These are phyloP conservation scores for Anisodus acutangulus DNA, from an alignment of 257 asterid species.

Conservation along the genomic window DNA sequence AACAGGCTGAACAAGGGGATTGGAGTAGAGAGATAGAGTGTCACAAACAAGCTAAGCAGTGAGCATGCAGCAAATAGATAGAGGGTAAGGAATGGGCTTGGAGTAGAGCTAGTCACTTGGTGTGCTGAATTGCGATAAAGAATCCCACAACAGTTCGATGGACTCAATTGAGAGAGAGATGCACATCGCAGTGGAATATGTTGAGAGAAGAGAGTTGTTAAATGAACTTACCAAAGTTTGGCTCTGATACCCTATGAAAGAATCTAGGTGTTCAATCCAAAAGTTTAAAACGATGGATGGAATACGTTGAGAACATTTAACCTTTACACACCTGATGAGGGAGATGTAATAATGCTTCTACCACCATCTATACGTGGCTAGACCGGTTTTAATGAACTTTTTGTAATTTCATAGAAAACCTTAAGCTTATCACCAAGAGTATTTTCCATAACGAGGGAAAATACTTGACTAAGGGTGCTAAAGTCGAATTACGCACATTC, in stretches of 20 bases:
- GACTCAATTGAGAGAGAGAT: neutral
- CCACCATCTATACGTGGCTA: neutral
- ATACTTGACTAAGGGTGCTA: neutral
- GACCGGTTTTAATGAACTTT: neutral
- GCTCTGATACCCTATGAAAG: neutral
- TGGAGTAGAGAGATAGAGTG: neutral
- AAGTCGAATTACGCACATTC: neutral
- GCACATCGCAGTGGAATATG: neutral
- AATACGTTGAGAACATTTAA: neutral
- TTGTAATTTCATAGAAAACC: neutral
- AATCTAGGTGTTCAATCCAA: neutral
- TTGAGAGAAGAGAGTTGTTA: neutral
- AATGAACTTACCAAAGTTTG: neutral
- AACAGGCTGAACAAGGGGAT: neutral
- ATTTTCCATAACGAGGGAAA: neutral
- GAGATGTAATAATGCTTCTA: constrained; percentile 1
- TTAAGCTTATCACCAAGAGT: neutral
- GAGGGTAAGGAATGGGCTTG: neutral
- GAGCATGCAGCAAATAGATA: neutral
- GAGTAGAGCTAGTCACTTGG: neutral
- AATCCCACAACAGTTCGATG: neutral
- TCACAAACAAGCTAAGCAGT: neutral
- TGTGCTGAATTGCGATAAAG: neutral
- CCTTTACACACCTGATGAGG: neutral
- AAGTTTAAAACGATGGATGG: neutral